Conservation (phyloP, 2,329 filamentous ascomycete genomes). For the Penicillium hesseltinei region DNA sequence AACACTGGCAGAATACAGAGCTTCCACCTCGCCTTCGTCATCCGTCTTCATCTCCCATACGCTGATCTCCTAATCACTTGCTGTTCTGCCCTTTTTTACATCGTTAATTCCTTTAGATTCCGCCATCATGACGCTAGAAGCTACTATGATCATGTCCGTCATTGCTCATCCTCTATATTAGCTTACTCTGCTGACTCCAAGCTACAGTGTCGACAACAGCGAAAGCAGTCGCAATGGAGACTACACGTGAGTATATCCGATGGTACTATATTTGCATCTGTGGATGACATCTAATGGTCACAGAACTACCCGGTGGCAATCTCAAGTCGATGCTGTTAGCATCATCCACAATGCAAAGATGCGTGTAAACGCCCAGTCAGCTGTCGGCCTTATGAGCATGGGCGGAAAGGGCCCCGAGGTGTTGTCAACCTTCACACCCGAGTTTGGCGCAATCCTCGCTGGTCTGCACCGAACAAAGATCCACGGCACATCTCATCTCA, state of each 20-base stretch:
- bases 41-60: slow-evolving; percentile 21
- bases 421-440: slow-evolving; percentile 90
- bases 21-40: slow-evolving; percentile 31
- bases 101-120: slow-evolving; percentile 22
- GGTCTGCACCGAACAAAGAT: slow-evolving; percentile 94
- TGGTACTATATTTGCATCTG: background rate
- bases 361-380: slow-evolving; percentile 91
- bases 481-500: slow-evolving; percentile 79
- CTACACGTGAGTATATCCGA: slow-evolving; percentile 56
- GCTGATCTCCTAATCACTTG: slow-evolving; percentile 10
- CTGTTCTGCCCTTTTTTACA: slow-evolving; percentile 10
- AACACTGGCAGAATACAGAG: slow-evolving; percentile 22
- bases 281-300: slow-evolving; percentile 32
- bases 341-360: slow-evolving; percentile 96
- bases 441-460: slow-evolving; percentile 92
- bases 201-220: slow-evolving; percentile 84
- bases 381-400: slow-evolving; percentile 98
- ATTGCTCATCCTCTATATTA: background rate
- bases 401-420: slow-evolving; percentile 96
- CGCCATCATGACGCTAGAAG: slow-evolving; percentile 92
- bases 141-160: slow-evolving; percentile 85
- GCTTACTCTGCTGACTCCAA: slow-evolving; percentile 22
- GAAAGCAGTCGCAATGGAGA: slow-evolving; percentile 98
- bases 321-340: slow-evolving; percentile 91
- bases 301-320: slow-evolving; percentile 90